Evolutionary conservation across 1,284 basidiomycete species (phyloP).

Genomic region (Fomes fomentarius): DNA sequence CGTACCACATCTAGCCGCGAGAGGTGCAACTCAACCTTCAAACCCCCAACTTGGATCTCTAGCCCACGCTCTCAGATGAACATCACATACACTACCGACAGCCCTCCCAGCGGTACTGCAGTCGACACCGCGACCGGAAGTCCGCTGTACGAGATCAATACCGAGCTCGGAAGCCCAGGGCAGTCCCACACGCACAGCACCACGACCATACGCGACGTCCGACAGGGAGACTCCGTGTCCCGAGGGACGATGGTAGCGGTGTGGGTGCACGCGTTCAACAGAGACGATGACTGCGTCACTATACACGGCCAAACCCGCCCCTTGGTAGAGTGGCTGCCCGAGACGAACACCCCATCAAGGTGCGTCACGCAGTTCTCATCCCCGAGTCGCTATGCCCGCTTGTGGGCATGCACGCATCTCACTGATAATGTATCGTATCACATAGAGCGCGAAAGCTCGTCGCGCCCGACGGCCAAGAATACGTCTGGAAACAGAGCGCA

Average conservation of each 20-base stretch:
- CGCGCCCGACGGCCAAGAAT: neutral
- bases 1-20: too few relatives aligned
- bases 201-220: neutral
- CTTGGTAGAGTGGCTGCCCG: neutral
- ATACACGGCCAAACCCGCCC: neutral
- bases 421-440: neutral
- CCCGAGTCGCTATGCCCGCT: too few relatives aligned
- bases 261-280: neutral
- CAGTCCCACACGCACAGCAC: neutral
- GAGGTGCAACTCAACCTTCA: too few relatives aligned
- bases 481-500: neutral
- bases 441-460: neutral
- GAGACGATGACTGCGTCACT: neutral
- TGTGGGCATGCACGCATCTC: too few relatives aligned
- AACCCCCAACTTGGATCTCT: too few relatives aligned
- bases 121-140: neutral
- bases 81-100: neutral
- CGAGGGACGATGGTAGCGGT: neutral
- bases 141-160: neutral
- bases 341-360: neutral
- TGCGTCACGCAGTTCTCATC: neutral
- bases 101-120: neutral
- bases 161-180: neutral
- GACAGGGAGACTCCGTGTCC: neutral
- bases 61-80: too few relatives aligned